Percentiles rank a stretch among this genome's conserved stretches.
phyloP scores from a whole-genome alignment of 2,329 filamentous ascomycete genomes.

The Colletotrichum liriopes region DNA sequence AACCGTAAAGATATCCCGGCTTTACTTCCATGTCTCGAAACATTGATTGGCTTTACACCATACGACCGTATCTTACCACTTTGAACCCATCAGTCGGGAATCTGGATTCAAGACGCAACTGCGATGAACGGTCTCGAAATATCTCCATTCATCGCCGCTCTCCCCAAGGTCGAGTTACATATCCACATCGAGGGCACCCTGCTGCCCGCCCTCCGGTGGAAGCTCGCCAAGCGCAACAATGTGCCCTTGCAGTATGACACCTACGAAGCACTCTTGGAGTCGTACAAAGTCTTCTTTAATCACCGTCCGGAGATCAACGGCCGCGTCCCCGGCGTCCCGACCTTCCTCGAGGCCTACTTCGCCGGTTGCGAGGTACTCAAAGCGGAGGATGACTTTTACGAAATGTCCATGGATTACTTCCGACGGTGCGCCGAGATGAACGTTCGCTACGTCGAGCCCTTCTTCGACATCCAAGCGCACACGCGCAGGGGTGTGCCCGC shows the following conservation, averaged over 20 bases:
- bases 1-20: neutral
- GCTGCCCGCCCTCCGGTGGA: conserved; percentile 78
- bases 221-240: conserved; percentile 74
- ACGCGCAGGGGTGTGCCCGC: conserved; percentile 74
- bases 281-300: conserved; percentile 67
- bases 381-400: conserved; percentile 78
- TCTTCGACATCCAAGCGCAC: conserved; percentile 87
- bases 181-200: conserved; percentile 85
- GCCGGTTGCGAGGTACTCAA: conserved; percentile 80
- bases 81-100: neutral
- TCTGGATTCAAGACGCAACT: neutral
- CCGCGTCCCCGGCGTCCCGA: conserved; percentile 48
- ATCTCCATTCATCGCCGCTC: conserved; percentile 69
- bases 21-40: neutral
- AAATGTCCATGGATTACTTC: conserved; percentile 81
- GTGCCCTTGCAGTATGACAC: conserved; percentile 78
- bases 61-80: neutral
- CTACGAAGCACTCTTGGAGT: conserved; percentile 69
- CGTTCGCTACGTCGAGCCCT: conserved; percentile 83
- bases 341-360: conserved; percentile 84
- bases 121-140: conserved; percentile 51
- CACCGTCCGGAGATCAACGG: conserved; percentile 57
- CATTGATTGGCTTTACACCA: conserved; percentile 7
- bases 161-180: conserved; percentile 88
- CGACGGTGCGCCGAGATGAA: conserved; percentile 73